A percentile compares a stretch with the other conserved stretches of the same genome.
phyloP scores from a whole-genome alignment of 1,284 basidiomycete genomes.

The Leccinum solheimii region DNA sequence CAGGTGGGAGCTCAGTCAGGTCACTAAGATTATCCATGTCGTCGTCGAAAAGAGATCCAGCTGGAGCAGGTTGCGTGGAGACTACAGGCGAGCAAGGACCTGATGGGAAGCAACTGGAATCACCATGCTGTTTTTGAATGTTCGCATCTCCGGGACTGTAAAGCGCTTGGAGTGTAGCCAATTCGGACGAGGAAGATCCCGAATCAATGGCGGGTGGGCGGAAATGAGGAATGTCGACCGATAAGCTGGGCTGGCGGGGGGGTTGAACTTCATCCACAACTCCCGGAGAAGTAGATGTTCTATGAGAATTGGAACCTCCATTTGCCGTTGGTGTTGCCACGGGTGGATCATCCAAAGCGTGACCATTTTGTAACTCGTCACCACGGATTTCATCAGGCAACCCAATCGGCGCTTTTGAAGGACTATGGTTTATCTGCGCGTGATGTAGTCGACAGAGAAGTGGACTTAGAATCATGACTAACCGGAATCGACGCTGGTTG shows the following conservation, averaged over 20 bases:
- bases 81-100: constrained; percentile 1
- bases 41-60: constrained; percentile 8
- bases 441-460: constrained; percentile 1
- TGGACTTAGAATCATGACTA: constrained; percentile 4
- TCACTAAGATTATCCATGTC: constrained; percentile 26
- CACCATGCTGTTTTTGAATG: not conserved
- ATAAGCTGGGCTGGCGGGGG: not conserved
- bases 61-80: not conserved
- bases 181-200: constrained; percentile 1
- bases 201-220: not conserved
- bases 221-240: not conserved
- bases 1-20: constrained; percentile 32
- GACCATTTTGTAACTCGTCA: constrained; percentile 7
- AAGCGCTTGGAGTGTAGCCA: not conserved
- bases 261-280: not conserved
- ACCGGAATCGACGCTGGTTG: constrained; percentile 28
- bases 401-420: constrained; percentile 16
- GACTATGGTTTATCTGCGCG: constrained; percentile 22
- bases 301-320: not conserved
- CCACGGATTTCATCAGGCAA: constrained; percentile 11
- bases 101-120: not conserved
- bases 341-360: not conserved
- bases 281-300: not conserved
- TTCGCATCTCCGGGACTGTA: not conserved
- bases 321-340: not conserved